These are phyloP conservation scores for Arthrocladium fulminans DNA, from an alignment of 2,329 filamentous ascomycete genomes.

Conservation along the genomic window DNA sequence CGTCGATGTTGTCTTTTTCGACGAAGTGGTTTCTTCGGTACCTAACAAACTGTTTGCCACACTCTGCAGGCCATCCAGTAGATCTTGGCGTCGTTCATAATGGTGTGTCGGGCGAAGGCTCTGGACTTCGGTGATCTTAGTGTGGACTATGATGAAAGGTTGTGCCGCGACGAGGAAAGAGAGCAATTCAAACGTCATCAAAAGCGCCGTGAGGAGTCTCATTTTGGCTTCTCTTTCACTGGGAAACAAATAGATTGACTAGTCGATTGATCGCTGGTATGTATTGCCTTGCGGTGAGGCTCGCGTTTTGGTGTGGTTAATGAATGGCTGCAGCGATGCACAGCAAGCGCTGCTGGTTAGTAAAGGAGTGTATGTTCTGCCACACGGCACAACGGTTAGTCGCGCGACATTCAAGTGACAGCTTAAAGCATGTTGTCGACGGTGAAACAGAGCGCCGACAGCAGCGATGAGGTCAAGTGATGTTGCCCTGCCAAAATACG, in stretches of 20 bases:
- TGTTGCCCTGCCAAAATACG: neutral
- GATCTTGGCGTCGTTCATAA: neutral
- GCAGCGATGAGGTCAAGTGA: slow-evolving; percentile 2
- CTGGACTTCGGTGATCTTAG: slow-evolving; percentile 2
- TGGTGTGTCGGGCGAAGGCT: neutral
- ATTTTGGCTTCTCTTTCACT: neutral
- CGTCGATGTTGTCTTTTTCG: slow-evolving; percentile 63
- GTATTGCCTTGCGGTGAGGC: neutral
- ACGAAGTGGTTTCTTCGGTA: neutral
- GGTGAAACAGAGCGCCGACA: neutral
- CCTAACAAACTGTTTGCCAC: neutral
- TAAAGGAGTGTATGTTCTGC: neutral
- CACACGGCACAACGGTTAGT: neutral
- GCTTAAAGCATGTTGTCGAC: neutral
- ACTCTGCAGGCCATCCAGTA: neutral
- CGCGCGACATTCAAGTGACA: neutral
- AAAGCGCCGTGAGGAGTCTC: neutral
- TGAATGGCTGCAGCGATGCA: slow-evolving; percentile 3
- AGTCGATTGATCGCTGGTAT: neutral
- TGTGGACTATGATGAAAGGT: slow-evolving; percentile 5
- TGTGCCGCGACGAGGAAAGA: slow-evolving; percentile 7
- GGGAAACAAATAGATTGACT: neutral
- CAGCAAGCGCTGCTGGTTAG: slow-evolving; percentile 1
- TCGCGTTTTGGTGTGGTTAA: neutral
- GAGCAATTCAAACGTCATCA: neutral